Evolutionary conservation across 306 rosid genomes (phyloP), one percentile per base, ranked within the genome.

Genomic region (Begonia fuchsioides): DNA sequence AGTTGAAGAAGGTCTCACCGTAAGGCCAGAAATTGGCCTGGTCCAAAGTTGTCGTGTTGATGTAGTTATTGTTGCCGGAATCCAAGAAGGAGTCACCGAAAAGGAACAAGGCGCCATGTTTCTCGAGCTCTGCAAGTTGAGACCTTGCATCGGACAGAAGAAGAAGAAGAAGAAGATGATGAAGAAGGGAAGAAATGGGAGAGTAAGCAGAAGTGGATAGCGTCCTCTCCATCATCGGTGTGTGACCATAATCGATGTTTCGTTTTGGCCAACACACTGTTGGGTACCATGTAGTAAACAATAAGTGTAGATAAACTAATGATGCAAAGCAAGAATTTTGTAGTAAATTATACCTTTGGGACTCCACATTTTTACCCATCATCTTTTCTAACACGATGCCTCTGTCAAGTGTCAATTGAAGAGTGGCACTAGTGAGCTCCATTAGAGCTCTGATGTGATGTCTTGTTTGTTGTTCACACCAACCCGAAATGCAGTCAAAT

Each of bases 21-120:
- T 88, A 88, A 16, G 97, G 97, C 78, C 64, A 76, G 93, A 88
- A 88, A 59, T 88, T 83, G 13, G 97, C 97, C 68, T 88, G 96
- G 72, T 80, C 94, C 2, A 73, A 73, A 40, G 80, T 54, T 49
- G 97, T 63, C 5, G 97, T 81, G 80, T 83, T 81, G 64, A 88
- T 88, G 90, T 83, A 88, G 39, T 83, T 88, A 80, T 88, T 88
- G 66, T 88, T 88, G 9, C 97, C 97, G 10, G 90, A 78, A 53
- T 88, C 97, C 51, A 88, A 74, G 84, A 56, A 64, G 4, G 97
- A 88, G 68, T 88, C 95, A 1, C 97, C 97, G 44, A 88, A 88
- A 32, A 88, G 68, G 84, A 88, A 83, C 10, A 81, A 58, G 19
- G 75, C 50, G 12, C 18, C 71, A 4, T 54, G 66, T 15, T 66